phyloP scores from a whole-genome alignment of 164 flowering plant species.

The Nymphaea colorata region DNA sequence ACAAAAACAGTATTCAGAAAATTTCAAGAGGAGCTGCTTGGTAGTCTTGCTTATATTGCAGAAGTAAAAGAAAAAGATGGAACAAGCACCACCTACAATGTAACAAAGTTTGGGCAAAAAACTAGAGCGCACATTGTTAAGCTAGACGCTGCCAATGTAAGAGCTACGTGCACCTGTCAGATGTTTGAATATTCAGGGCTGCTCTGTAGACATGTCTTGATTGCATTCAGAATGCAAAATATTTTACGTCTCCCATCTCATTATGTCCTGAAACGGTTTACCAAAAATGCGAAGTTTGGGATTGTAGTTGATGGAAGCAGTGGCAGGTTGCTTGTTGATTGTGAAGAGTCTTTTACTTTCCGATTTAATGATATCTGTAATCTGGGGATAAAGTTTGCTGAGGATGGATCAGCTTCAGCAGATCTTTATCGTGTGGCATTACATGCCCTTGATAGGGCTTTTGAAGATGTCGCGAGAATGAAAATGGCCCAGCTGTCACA shows the following conservation, averaged over 20 bases:
- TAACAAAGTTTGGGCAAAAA: slow-evolving; percentile 5
- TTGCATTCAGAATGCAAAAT: slow-evolving; percentile 5
- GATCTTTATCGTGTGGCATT: slow-evolving; percentile 1
- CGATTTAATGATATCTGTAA: slow-evolving; percentile 9
- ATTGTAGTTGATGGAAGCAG: not conserved
- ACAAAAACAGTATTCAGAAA: slow-evolving; percentile 4
- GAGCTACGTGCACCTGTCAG: slow-evolving; percentile 8
- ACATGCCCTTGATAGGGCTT: not conserved
- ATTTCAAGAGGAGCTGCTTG: slow-evolving; percentile 9
- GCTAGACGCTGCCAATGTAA: slow-evolving; percentile 4
- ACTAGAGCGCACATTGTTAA: slow-evolving; percentile 5
- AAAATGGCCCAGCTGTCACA: not conserved
- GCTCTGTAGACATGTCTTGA: slow-evolving; percentile 8
- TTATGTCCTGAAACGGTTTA: slow-evolving; percentile 12
- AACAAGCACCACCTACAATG: not conserved
- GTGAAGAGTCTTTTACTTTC: slow-evolving; percentile 1
- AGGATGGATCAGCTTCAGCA: slow-evolving; percentile 6
- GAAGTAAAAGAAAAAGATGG: slow-evolving; percentile 5
- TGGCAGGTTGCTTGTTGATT: slow-evolving; percentile 1
- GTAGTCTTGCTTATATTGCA: slow-evolving; percentile 5
- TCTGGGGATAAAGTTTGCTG: slow-evolving; percentile 4
- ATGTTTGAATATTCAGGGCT: slow-evolving; percentile 10
- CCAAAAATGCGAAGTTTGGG: slow-evolving; percentile 10
- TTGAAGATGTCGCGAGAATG: not conserved
- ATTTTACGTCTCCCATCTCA: slow-evolving; percentile 8